Evolutionary conservation across 2,329 filamentous ascomycete genomes (phyloP).

Genomic region (Aspergillus fischeri): DNA sequence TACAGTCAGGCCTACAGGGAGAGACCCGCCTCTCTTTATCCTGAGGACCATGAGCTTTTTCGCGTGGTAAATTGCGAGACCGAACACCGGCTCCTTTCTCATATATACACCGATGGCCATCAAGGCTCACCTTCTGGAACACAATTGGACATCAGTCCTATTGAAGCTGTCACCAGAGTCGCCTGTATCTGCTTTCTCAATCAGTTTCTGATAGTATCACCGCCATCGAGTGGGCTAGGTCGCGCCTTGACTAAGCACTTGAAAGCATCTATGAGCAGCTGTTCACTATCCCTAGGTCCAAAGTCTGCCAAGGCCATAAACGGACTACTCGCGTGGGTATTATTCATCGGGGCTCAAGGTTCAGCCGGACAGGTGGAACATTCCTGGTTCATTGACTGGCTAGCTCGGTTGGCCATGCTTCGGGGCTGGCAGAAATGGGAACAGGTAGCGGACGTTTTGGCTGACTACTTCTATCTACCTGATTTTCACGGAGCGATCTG

Average conservation of each 20-base stretch:
- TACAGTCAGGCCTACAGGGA: slow-evolving; percentile 26
- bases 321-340: slow-evolving; percentile 28
- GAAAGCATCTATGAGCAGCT: slow-evolving; percentile 18
- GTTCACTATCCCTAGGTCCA: slow-evolving; percentile 12
- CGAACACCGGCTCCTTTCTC: slow-evolving; percentile 37
- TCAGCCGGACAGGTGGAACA: slow-evolving; percentile 25
- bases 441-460: slow-evolving; percentile 23
- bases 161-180: slow-evolving; percentile 29
- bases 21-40: slow-evolving; percentile 17
- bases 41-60: slow-evolving; percentile 30
- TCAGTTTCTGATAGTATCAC: slow-evolving; percentile 30
- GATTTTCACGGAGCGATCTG: slow-evolving; percentile 21
- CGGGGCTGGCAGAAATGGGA: slow-evolving; percentile 29
- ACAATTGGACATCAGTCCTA: slow-evolving; percentile 16
- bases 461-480: slow-evolving; percentile 27
- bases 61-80: slow-evolving; percentile 31
- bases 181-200: slow-evolving; percentile 31
- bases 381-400: slow-evolving; percentile 28
- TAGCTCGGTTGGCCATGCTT: slow-evolving; percentile 21
- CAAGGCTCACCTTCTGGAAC: neutral
- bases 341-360: slow-evolving; percentile 32
- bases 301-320: slow-evolving; percentile 16
- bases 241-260: slow-evolving; percentile 31
- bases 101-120: slow-evolving; percentile 24
- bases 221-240: slow-evolving; percentile 30